Conservation (phyloP, 768 basidiomycete genomes). For the Kwoniella mangroviensis region DNA sequence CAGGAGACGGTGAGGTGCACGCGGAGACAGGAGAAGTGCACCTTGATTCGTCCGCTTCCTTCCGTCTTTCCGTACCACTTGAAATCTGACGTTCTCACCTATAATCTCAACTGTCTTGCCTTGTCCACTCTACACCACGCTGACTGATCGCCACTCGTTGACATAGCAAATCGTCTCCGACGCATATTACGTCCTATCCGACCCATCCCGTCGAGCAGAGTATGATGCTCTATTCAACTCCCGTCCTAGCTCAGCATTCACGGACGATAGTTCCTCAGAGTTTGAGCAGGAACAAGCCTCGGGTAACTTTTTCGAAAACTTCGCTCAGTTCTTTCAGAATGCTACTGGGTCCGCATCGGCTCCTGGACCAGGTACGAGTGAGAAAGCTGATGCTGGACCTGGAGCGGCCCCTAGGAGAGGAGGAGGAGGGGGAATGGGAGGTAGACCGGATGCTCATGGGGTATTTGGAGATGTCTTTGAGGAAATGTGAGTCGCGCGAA, state of each 20-base stretch:
- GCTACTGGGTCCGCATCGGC: conserved; percentile 54
- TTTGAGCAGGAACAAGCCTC: conserved; percentile 63
- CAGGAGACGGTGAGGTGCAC: too few relatives aligned
- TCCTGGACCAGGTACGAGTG: conserved; percentile 40
- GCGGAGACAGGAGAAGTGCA: too few relatives aligned
- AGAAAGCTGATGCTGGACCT: conserved; percentile 19
- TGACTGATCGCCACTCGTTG: neutral
- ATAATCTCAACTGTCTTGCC: too few relatives aligned
- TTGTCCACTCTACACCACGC: neutral
- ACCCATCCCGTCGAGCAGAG: conserved; percentile 63
- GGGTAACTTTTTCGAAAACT: conserved; percentile 75
- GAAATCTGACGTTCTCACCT: too few relatives aligned
- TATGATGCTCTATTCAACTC: conserved; percentile 57
- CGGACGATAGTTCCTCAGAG: conserved; percentile 46
- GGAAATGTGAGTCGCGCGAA: conserved; percentile 65
- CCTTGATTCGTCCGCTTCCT: too few relatives aligned
- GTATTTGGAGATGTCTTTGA: conserved; percentile 91
- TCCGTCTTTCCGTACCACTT: too few relatives aligned
- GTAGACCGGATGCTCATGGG: conserved; percentile 73
- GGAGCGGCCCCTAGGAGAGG: neutral
- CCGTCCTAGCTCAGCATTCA: conserved; percentile 46
- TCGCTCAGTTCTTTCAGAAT: conserved; percentile 71
- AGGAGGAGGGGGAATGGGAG: conserved; percentile 14
- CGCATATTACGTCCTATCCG: conserved; percentile 90
- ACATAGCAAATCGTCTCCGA: conserved; percentile 76